Evolutionary conservation across 2,329 filamentous ascomycete genomes (phyloP), one percentile per base, ranked within the genome.

Genomic region (Apiospora saccharicola): DNA sequence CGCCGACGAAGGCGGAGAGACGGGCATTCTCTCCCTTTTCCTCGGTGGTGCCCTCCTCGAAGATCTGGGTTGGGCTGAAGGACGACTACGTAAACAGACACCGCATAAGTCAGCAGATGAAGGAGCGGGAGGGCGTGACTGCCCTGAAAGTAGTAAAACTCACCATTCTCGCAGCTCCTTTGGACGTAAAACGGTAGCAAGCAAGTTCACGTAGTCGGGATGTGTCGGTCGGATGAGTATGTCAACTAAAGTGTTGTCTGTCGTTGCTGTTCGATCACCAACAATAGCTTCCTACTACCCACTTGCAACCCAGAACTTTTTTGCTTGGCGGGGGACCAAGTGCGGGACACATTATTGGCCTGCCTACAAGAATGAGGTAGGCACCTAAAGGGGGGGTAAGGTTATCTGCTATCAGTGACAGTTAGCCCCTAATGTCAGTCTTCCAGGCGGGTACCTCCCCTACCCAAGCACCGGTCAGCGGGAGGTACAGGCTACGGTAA

Each of bases 11-110:
- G 76, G 96, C 96, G n/a, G 94, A 93, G 78, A 98, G 92, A 90
- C 96, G 94, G 80, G 96, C 96, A 93, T 98, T 98, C 87, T 98
- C 96, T 80, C 96, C 96, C 87, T 98, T 98, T 87, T 98, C 96
- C 86, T 98, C 94, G 72, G 93, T 96, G 77, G 97, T 96, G 82
- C 97, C 95, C 84, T 98, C 94, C 80, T 95, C 94, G 85, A 98
- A 98, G 88, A 98, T 98, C 86, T 98, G 96, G 75, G 95, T 98
- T 80, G 96, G 46, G 86, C 95, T 96, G 84, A 92, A 92, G 78
- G 90, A 92, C 77, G 85, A 81, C 86, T 86, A 77, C 13, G 37
- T 75, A 73, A 12, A 67, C 43, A 57, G 16, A 22, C 22, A 68
- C 41, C n/a, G 8, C 41, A 68, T 72, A 53, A 73, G 74, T 69